phyloP scores from a whole-genome alignment of 2,329 filamentous ascomycete species.

The Penicillium sclerotiorum region DNA sequence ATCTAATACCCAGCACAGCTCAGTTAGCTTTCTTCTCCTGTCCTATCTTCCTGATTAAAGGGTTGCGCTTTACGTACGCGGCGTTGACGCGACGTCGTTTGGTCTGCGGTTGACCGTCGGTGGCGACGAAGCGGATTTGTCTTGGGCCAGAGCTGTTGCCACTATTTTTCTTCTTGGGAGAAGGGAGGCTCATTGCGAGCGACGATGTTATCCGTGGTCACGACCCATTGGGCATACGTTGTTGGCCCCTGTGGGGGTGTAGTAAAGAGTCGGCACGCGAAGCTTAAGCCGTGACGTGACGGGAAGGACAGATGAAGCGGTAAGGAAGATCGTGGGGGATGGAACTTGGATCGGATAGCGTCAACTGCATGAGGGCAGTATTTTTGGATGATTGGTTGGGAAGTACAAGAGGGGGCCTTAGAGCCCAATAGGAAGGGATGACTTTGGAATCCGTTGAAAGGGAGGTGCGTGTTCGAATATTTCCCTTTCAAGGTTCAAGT shows the following conservation, averaged over 20 bases:
- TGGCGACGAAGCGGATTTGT: constrained; percentile 77
- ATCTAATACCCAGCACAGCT: constrained; percentile 54
- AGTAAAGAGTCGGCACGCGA: constrained; percentile 5
- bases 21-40: no score
- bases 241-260: not conserved
- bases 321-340: constrained; percentile 16
- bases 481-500: no score
- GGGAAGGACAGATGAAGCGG: constrained; percentile 14
- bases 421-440: constrained; percentile 23
- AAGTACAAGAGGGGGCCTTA: constrained; percentile 10
- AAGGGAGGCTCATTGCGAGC: constrained; percentile 45
- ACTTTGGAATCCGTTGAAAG: not conserved
- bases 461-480: not conserved
- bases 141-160: constrained; percentile 35
- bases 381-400: constrained; percentile 2
- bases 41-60: not conserved
- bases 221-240: constrained; percentile 35
- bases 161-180: constrained; percentile 40
- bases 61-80: constrained; percentile 57
- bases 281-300: constrained; percentile 3
- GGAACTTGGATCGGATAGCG: constrained; percentile 8
- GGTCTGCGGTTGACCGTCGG: constrained; percentile 76
- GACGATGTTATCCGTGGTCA: constrained; percentile 35
- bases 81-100: constrained; percentile 79
- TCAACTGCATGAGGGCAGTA: constrained; percentile 20